These are phyloP conservation scores for Aeschynomene evenia DNA, from an alignment of 306 rosid species.

Conservation along the genomic window DNA sequence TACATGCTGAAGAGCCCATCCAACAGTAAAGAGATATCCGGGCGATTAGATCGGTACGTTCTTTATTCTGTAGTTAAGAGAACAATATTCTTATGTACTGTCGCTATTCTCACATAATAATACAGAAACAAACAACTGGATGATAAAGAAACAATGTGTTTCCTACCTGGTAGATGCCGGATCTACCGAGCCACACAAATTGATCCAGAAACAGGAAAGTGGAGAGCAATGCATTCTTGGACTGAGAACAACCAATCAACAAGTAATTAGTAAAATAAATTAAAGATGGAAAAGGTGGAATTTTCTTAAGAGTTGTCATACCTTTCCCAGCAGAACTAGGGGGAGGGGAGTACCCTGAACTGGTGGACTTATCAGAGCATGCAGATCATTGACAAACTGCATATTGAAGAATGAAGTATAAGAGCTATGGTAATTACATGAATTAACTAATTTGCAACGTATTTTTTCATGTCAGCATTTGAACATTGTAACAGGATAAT, in stretches of 20 bases:
- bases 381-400: constrained; percentile 95
- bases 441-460: background rate
- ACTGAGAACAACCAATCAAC: constrained; percentile 47
- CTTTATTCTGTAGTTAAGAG: constrained; percentile 69
- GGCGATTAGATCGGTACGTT: constrained; percentile 68
- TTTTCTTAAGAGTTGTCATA: constrained; percentile 27
- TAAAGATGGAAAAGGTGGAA: background rate
- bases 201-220: constrained; percentile 96
- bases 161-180: constrained; percentile 73
- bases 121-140: constrained; percentile 21
- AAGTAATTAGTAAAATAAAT: constrained; percentile 11
- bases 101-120: background rate
- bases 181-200: constrained; percentile 91
- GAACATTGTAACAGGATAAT: background rate
- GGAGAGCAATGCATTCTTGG: constrained; percentile 83
- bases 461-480: background rate
- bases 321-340: constrained; percentile 84
- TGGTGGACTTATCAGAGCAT: constrained; percentile 78
- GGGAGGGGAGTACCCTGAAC: constrained; percentile 84
- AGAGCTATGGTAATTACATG: constrained; percentile 6
- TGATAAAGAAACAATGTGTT: background rate
- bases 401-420: constrained; percentile 19
- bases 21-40: constrained; percentile 91
- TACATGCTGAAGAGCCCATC: constrained; percentile 80
- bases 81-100: constrained; percentile 19